Percentiles rank a stretch among this genome's conserved stretches.
phyloP scores from a whole-genome alignment of 768 basidiomycete genomes.

The Lactarius vividus region DNA sequence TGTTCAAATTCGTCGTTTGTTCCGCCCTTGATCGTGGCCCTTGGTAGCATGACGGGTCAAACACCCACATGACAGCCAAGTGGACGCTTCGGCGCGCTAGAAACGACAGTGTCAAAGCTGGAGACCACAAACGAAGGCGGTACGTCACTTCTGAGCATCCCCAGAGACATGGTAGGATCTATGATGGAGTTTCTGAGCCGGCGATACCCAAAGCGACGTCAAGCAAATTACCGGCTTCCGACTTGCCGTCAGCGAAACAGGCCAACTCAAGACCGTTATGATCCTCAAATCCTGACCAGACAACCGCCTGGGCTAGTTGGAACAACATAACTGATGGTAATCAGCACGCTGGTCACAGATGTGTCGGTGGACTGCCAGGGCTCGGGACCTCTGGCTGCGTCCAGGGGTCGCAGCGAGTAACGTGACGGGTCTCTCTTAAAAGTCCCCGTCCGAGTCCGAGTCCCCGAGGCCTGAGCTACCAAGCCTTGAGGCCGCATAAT shows the following conservation, averaged over 20 bases:
- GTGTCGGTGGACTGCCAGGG: not conserved
- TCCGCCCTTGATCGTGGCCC: constrained; percentile 5
- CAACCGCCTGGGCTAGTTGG: not conserved
- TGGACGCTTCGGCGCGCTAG: not conserved
- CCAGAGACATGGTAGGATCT: not conserved
- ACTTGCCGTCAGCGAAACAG: not conserved
- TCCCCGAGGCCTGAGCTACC: not conserved
- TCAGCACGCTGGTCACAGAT: not conserved
- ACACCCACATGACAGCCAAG: not conserved
- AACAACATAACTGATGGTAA: not conserved
- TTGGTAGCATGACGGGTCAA: not conserved
- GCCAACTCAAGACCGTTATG: not conserved
- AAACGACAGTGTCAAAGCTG: not conserved
- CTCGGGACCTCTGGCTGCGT: not conserved
- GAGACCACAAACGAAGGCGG: not conserved
- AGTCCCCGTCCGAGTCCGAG: not conserved
- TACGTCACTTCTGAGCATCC: not conserved
- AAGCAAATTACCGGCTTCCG: not conserved
- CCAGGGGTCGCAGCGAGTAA: not conserved
- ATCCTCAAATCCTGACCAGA: not conserved
- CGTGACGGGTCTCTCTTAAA: not conserved
- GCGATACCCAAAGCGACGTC: not conserved
- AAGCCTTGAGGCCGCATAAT: not conserved
- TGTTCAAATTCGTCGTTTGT: not conserved
- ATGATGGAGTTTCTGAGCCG: not conserved